Base-by-base conservation (phyloP, 106 monocot species). In the Dendrobium officinale region DNA sequence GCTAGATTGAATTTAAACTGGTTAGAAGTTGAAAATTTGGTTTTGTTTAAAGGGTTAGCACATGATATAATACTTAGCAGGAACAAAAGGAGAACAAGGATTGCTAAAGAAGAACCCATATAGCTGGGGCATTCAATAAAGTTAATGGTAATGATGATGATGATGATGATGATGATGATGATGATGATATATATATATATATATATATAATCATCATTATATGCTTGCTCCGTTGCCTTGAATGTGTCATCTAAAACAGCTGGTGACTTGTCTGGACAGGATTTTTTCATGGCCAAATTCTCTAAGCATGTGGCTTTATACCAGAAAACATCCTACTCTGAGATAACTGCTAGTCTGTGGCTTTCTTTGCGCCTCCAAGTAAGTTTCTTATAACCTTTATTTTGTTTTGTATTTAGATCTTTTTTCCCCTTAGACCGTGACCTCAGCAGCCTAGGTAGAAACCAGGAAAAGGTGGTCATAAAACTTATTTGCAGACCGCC, bases 311-410 rank as follows among this genome's bases (percentile, higher is more conserved):
- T 99, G 5, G 20, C 81, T 72, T 81, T 86, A 79, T 99, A 99
- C 80, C 95, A 95, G 83, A 83, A 80, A 89, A 93, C 95, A 47
- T 95, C 98, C 16, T 99, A 88, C 56, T 88, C 93, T 49, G 98
- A 99, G 82, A 68, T 77, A 74, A 82, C 83, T 75, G 85, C 98
- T 84, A 85, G 98, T 82, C 86, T 99, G 81, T 99, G 98, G 98
- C 93, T 99, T 77, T 99, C 95, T 83, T 78, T 99, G 84, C 89
- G 98, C 29, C 91, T 99, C 75, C 98, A 99, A 81, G 98, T 99
- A 94, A 77, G 55, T 41, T 82, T 80, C 72, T 79, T 48, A 20
- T 20, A 73, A 79, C 48, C 15, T 77, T 51, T 64, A 37, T 13
- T 74, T 43, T 43, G 26, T 74, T 74, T 72, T 4, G 0, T 16